Percentiles rank a stretch among this genome's conserved stretches.
phyloP scores from a whole-genome alignment of 345 rosid genomes.

The Eucalyptus virginea region DNA sequence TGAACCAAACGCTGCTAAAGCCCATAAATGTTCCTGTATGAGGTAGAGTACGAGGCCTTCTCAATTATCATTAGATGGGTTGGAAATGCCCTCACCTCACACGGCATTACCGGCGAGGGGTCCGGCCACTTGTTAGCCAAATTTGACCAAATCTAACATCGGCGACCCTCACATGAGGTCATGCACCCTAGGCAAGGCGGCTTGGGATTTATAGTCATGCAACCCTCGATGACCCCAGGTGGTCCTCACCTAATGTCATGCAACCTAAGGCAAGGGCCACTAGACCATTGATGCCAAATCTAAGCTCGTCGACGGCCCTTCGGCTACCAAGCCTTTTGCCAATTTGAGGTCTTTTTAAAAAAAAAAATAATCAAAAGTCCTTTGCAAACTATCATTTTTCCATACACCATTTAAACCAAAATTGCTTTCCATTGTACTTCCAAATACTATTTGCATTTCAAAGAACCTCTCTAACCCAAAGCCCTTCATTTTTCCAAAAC shows the following conservation, averaged over 20 bases:
- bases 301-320: no score
- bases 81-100: background rate
- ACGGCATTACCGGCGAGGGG: background rate
- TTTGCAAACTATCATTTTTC: no score
- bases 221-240: background rate
- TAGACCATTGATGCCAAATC: background rate
- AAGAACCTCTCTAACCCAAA: no score
- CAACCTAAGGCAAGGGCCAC: background rate
- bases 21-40: background rate
- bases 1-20: background rate
- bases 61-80: background rate
- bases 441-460: no score
- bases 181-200: accelerated
- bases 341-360: background rate
- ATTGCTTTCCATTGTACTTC: no score
- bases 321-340: background rate
- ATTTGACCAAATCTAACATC: background rate
- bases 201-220: background rate
- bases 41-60: background rate
- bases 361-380: no score
- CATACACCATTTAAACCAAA: no score
- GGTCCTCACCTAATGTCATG: no score
- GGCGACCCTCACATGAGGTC: background rate
- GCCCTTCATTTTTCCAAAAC: no score
- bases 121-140: accelerated